A percentile compares a stretch with the other conserved stretches of the same genome.
phyloP scores from a whole-genome alignment of 495 filamentous ascomycete species.

The Letharia columbiana region DNA sequence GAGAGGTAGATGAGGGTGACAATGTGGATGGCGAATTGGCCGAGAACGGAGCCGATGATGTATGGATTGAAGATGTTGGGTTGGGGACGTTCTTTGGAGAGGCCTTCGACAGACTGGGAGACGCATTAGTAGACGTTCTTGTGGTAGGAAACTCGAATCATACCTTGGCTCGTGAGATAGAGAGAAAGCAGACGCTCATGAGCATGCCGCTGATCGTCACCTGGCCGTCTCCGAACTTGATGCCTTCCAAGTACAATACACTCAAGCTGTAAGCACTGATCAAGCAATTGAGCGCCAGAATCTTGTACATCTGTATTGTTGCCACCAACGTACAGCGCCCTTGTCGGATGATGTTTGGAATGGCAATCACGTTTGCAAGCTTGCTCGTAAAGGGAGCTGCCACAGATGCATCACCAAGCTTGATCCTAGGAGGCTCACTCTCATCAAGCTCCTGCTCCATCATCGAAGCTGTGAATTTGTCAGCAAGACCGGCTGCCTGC shows the following conservation, averaged over 20 bases:
- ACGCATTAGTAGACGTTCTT: slow-evolving; percentile 25
- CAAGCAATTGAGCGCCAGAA: slow-evolving; percentile 93
- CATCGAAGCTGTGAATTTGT: slow-evolving; percentile 79
- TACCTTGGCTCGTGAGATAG: slow-evolving; percentile 85
- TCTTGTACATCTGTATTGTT: slow-evolving; percentile 99
- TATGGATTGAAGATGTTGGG: slow-evolving; percentile 98
- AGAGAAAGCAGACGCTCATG: slow-evolving; percentile 99
- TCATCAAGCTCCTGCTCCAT: slow-evolving; percentile 86
- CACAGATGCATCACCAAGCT: slow-evolving; percentile 94
- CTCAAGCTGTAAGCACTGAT: slow-evolving; percentile 97
- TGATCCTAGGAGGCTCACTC: slow-evolving; percentile 87
- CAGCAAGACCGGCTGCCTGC: slow-evolving; percentile 69
- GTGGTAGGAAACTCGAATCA: slow-evolving; percentile 19
- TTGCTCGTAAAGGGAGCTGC: slow-evolving; percentile 98
- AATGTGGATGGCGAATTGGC: slow-evolving; percentile 96
- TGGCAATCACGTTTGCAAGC: slow-evolving; percentile 90
- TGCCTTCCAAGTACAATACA: slow-evolving; percentile 94
- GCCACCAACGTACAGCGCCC: slow-evolving; percentile 94
- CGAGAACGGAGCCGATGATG: slow-evolving; percentile 95
- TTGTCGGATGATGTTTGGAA: slow-evolving; percentile 97
- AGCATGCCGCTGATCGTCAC: slow-evolving; percentile 99
- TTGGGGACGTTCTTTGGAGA: slow-evolving; percentile 96
- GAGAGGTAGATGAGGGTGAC: slow-evolving; percentile 91
- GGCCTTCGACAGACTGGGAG: slow-evolving; percentile 70
- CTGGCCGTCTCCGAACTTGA: slow-evolving; percentile 98